Base-by-base conservation (phyloP, 2,329 filamentous ascomycete genomes). In the Pseudogymnoascus pannorum region DNA sequence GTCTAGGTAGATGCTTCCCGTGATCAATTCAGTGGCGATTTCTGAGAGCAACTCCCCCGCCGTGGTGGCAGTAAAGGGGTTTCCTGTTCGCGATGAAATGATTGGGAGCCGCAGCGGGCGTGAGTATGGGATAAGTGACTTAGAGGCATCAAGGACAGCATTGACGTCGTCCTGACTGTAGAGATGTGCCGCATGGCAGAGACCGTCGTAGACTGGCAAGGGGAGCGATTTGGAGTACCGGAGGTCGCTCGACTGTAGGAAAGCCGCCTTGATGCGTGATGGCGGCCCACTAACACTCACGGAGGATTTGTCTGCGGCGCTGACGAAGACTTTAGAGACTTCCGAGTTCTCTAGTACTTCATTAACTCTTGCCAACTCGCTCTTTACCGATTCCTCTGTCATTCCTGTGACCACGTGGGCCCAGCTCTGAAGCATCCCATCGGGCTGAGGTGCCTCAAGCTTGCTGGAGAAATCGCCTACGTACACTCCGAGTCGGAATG, bases 401-500 rank as follows among this genome's bases (percentile, higher is more conserved):
- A 51, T 72, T 66, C 4, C 58, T 63, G 7, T 64, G 54, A 18
- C 75, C 70, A 1, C 73, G 64, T 0, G 60, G 29, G 59, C 78
- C 74, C 1, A 79, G 70, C 64, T 78, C n/a, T n/a, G n/a, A n/a
- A n/a, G n/a, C n/a, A n/a, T n/a, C n/a, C n/a, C n/a, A n/a, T n/a
- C n/a, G n/a, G n/a, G n/a, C n/a, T n/a, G n/a, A n/a, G n/a, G n/a
- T n/a, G n/a, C n/a, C n/a, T n/a, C n/a, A n/a, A n/a, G n/a, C n/a
- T n/a, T n/a, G n/a, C n/a, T n/a, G n/a, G n/a, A n/a, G n/a, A n/a
- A n/a, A n/a, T n/a, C n/a, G n/a, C n/a, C n/a, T n/a, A n/a, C n/a
- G n/a, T n/a, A n/a, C n/a, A n/a, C n/a, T n/a, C n/a, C 78, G 3
- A 81, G 68, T 0, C 79, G 72, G 62, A 82, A 81, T 1, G 80